Conservation (phyloP, 225 moss, liverwort and hornwort genomes). For the Lunularia cruciata region DNA sequence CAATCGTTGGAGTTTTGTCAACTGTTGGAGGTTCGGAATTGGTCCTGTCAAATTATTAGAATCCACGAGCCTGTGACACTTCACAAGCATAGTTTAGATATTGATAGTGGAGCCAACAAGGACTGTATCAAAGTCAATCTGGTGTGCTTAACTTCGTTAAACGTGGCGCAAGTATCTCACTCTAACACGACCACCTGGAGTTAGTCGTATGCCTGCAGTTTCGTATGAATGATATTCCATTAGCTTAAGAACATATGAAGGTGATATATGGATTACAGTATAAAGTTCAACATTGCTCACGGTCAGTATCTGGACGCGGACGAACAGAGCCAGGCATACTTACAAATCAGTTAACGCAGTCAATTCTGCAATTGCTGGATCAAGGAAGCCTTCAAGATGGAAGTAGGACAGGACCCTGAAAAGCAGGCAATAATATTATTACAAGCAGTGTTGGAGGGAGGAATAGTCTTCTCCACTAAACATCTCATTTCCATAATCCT, state of each 20-base stretch:
- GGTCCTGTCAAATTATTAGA: neutral
- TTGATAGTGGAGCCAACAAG: too few species aligned
- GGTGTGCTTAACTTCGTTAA: neutral
- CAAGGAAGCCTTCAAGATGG: neutral
- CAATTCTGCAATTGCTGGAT: neutral
- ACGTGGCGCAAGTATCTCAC: neutral
- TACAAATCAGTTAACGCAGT: neutral
- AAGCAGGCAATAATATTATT: too few species aligned
- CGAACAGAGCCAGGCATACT: neutral
- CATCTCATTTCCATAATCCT: too few species aligned
- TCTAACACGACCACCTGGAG: too few species aligned
- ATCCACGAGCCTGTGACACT: neutral
- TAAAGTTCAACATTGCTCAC: too few species aligned
- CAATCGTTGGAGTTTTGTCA: slow-evolving; percentile 2
- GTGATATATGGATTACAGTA: neutral
- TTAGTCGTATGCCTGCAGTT: too few species aligned
- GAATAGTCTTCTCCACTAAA: too few species aligned
- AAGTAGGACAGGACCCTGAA: neutral
- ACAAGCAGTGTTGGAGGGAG: too few species aligned
- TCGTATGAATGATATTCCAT: too few species aligned
- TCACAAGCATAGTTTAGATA: neutral
- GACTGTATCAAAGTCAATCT: neutral
- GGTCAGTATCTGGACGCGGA: too few species aligned
- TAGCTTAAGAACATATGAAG: neutral
- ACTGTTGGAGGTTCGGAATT: neutral